Conservation (phyloP, 306 rosid species). For the Rosa multiflora region DNA sequence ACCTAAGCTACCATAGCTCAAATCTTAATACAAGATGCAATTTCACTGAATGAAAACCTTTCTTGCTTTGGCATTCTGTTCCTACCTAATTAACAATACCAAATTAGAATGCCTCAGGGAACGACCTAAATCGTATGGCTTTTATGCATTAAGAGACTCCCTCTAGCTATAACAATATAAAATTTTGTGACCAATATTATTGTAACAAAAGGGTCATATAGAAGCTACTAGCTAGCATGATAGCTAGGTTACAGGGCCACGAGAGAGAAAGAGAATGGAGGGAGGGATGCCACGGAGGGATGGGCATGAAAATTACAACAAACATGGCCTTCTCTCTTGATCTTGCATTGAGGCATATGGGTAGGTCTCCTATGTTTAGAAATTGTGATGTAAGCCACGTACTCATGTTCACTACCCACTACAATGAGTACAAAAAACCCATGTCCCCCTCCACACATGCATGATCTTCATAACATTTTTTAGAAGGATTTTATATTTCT, state of each 20-base stretch:
- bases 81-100: too few relatives aligned
- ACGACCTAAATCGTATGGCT: too few relatives aligned
- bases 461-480: background rate
- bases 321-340: slow-evolving; percentile 35
- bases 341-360: slow-evolving; percentile 28
- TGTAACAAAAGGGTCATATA: background rate
- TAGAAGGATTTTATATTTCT: background rate
- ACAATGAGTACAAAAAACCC: slow-evolving; percentile 3
- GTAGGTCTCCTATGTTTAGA: slow-evolving; percentile 28
- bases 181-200: background rate
- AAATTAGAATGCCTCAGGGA: too few relatives aligned
- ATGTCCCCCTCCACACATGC: background rate
- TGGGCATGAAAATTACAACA: slow-evolving; percentile 31
- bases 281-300: background rate
- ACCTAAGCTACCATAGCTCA: background rate
- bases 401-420: slow-evolving; percentile 24
- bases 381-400: slow-evolving; percentile 38
- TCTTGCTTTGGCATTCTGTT: background rate
- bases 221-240: background rate
- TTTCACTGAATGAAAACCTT: background rate
- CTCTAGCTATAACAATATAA: background rate
- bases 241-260: slow-evolving; percentile 8
- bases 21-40: background rate
- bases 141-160: too few relatives aligned
- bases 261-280: background rate